Evolutionary conservation across 306 rosid genomes (phyloP), one percentile per base, ranked within the genome.

Genomic region (Cyamopsis tetragonoloba): DNA sequence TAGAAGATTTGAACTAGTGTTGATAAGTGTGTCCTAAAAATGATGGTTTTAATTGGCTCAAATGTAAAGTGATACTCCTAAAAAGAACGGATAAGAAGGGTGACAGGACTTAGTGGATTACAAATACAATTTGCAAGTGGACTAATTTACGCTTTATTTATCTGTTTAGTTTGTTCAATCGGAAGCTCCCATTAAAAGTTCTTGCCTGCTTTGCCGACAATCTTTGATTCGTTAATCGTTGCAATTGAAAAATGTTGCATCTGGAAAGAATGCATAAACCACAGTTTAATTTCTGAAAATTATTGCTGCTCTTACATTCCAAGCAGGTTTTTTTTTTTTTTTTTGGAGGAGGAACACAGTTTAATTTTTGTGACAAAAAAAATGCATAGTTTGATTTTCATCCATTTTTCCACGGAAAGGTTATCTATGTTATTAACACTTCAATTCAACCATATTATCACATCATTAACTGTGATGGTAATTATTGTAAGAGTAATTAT

Each of bases 151-250:
- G 26, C 5, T 13, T 0, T 3, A 46, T 55, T 55, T 30, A 55
- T 56, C 41, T 24, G 60, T n/a, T 51, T 28, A 54, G 32, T 66
- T 34, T 65, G 61, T 74, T 71, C 44, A 74, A 74, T 44, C 19
- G 3, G 34, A 31, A 23, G 24, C 42, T 22, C 67, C 68, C 54
- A 32, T 55, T 18, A 38, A 22, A 42, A n/a, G 17, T 42, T 26
- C 8, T 41, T 53, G 11, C 49, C 19, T 73, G 14, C 39, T 42
- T 20, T 73, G 38, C 64, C 10, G 24, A 42, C 66, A 50, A 31
- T 55, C 6, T 6, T 31, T 74, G 22, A 54, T 43, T 44, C 12
- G 41, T 14, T 38, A 15, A 15, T 38, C 20, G 41, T 55, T 65
- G 49, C 28, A 64, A 43, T 38, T 28, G 72, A 43, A 56, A 64